Base-by-base conservation (phyloP, 306 rosid genomes). In the Vicia villosa region DNA sequence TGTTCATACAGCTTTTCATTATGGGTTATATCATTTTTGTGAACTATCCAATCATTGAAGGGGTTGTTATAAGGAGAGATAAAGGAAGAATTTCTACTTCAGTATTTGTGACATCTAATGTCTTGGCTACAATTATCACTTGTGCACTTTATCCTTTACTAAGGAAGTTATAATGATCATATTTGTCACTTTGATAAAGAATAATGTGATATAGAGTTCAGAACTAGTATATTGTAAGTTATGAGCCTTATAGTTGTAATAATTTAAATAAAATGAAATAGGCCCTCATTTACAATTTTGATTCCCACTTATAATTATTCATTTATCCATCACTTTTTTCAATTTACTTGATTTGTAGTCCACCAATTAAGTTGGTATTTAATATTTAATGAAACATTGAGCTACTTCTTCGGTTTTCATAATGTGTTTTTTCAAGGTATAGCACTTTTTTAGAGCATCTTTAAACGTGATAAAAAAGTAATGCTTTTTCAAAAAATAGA, bases 1-100 rank as follows among this genome's bases (percentile, higher is more conserved):
- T 77, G 79, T 71, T 77, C 17, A 41, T 77, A 8, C 83, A 80
- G 34, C 41, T 77, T 56, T 74, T 74, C 24, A 63, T 83, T 72
- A 10, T 76, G 19, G 78, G 12, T 50, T 78, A 50, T 54, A 38
- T 77, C 6, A 37, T 70, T 20, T 34, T 17, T 20, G 52, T 82
- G 37, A 82, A 74, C 65, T 82, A 70, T 42, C 83, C 86, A 16
- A 32, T 81, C 47, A 69, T 81, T 77, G 85, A 81, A 74, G 85
- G 83, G 12, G 7, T 74, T 12, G 14, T 82, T 17, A 36, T 81
- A 74, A 77, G 86, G 63, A 78, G 70, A 26, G 86, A 77, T 66
- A 78, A 82, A 49, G 86, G 86, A 24, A 32, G 66, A 4, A 72
- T 84, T 77, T 61, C 68, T 56, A 68, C 80, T 46, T 77, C 81